These are phyloP conservation scores for Lepidium sativum DNA, from an alignment of 345 rosid genomes.

Conservation along the genomic window DNA sequence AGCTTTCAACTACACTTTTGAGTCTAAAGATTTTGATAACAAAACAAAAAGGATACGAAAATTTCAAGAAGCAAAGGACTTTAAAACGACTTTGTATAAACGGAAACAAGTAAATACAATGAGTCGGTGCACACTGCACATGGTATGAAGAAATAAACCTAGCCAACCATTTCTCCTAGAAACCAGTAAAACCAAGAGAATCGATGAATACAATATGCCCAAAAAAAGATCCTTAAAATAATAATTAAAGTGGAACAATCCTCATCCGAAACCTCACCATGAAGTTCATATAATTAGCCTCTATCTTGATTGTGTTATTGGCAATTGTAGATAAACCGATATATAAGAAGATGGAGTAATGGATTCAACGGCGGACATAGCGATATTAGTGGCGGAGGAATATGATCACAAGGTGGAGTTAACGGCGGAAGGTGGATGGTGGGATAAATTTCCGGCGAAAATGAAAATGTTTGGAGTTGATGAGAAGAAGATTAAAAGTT, in stretches of 20 bases:
- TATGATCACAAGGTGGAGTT: constrained; percentile 10
- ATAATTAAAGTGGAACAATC: background rate
- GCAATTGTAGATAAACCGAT: background rate
- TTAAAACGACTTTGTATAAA: no score
- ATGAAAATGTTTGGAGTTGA: background rate
- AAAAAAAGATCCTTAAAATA: background rate
- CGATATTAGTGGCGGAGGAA: constrained; percentile 21
- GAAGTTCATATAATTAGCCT: constrained; percentile 6
- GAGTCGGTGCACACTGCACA: constrained; percentile 6
- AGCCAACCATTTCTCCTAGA: background rate
- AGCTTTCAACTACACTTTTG: no score
- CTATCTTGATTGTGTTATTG: background rate
- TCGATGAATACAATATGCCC: background rate
- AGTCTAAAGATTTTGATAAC: no score
- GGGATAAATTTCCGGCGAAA: constrained; percentile 1
- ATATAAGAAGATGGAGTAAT: background rate
- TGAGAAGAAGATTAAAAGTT: constrained; percentile 4
- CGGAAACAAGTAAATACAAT: background rate
- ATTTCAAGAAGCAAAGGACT: no score
- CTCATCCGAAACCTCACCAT: constrained; percentile 16
- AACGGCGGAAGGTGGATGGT: constrained; percentile 4
- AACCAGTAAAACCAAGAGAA: constrained; percentile 12
- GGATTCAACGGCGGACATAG: constrained; percentile 17
- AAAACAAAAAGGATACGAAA: no score
- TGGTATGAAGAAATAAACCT: constrained; percentile 12